These are phyloP conservation scores for Hawksworthiomyces lignivorus DNA, from an alignment of 2,329 filamentous ascomycete species.

Conservation along the genomic window DNA sequence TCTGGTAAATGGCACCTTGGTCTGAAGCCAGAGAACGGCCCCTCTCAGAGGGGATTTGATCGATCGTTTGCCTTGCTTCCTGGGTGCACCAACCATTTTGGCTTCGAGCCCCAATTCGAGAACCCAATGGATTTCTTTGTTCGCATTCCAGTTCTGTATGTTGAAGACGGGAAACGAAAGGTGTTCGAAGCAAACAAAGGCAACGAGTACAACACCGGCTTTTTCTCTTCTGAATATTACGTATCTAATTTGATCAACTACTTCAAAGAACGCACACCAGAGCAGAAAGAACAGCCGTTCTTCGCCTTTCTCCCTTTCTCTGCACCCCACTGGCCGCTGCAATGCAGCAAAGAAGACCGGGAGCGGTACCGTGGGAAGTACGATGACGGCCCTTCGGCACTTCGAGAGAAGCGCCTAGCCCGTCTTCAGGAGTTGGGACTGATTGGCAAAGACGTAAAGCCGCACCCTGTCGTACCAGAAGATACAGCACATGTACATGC, in stretches of 20 bases:
- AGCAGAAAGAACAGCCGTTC: slow-evolving; percentile 35
- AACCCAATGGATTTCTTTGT: slow-evolving; percentile 24
- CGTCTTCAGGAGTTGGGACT: slow-evolving; percentile 50
- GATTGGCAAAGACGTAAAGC: slow-evolving; percentile 40
- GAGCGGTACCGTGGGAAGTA: slow-evolving; percentile 54
- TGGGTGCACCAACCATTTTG: slow-evolving; percentile 47
- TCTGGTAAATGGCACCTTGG: slow-evolving; percentile 17
- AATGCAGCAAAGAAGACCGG: slow-evolving; percentile 47
- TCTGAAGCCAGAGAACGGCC: slow-evolving; percentile 26
- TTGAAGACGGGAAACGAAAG: slow-evolving; percentile 27
- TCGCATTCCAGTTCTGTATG: slow-evolving; percentile 31
- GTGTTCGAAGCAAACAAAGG: slow-evolving; percentile 31
- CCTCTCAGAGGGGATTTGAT: slow-evolving; percentile 50
- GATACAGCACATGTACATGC: no score
- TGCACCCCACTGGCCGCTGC: slow-evolving; percentile 56
- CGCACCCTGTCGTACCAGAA: slow-evolving; percentile 39
- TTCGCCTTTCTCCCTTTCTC: slow-evolving; percentile 56
- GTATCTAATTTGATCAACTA: slow-evolving; percentile 45
- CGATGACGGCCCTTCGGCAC: slow-evolving; percentile 50
- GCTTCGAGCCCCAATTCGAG: slow-evolving; percentile 36
- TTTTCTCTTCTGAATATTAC: slow-evolving; percentile 45
- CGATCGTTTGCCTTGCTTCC: slow-evolving; percentile 53
- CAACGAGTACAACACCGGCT: slow-evolving; percentile 30
- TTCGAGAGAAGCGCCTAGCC: slow-evolving; percentile 44
- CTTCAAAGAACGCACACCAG: slow-evolving; percentile 36